These are phyloP conservation scores for Podila clonocystis DNA, from an alignment of 192 early-diverging fungal species.

Conservation along the genomic window DNA sequence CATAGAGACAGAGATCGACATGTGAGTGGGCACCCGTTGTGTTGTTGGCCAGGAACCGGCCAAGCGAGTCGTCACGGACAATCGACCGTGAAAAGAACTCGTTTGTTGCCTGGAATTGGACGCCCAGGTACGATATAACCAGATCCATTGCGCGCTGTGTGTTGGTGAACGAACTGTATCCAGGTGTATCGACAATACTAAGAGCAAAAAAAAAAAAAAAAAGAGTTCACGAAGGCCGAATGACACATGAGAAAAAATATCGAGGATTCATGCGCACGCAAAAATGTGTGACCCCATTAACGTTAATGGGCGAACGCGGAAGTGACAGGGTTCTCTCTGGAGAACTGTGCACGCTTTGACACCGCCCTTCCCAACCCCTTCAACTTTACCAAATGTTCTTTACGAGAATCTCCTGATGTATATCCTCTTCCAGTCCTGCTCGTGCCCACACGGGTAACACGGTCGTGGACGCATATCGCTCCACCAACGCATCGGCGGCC, in stretches of 20 bases:
- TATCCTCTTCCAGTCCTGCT: constrained; percentile 25
- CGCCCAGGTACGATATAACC: constrained; percentile 22
- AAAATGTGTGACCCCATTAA: background rate
- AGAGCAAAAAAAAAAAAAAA: background rate
- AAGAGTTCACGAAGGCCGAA: background rate
- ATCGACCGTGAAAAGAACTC: constrained; percentile 30
- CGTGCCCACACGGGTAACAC: constrained; percentile 36
- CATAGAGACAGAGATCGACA: constrained; percentile 33
- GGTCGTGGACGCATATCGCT: constrained; percentile 33
- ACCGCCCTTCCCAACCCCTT: background rate
- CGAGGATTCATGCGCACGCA: too few species aligned
- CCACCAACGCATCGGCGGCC: constrained; percentile 9
- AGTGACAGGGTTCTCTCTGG: background rate
- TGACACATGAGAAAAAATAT: too few species aligned
- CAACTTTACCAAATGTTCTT: constrained; percentile 39
- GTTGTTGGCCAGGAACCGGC: constrained; percentile 44
- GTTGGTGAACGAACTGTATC: constrained; percentile 30
- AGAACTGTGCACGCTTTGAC: too few species aligned
- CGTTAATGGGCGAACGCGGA: background rate
- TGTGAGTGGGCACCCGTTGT: constrained; percentile 35
- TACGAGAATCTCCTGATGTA: constrained; percentile 36
- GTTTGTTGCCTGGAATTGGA: constrained; percentile 36
- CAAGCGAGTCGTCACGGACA: constrained; percentile 29
- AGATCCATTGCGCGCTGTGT: constrained; percentile 28
- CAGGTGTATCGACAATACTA: constrained; percentile 39